Evolutionary conservation across 108 stramenopile species (phyloP).

Genomic region (Ochromonas danica): DNA sequence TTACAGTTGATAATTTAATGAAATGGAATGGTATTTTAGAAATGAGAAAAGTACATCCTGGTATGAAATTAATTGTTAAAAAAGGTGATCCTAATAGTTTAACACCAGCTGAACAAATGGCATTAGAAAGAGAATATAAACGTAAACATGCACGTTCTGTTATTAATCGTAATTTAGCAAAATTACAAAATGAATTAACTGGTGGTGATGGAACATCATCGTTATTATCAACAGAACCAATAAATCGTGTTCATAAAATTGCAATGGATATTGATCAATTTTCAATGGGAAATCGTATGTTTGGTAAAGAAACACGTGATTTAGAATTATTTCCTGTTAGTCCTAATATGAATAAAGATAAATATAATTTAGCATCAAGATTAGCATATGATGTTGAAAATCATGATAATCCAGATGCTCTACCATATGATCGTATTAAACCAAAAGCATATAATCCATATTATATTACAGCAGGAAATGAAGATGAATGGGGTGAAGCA

Average conservation of each 20-base stretch:
- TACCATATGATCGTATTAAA: constrained; percentile 32
- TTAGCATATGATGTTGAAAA: too few relatives aligned
- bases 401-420: too few relatives aligned
- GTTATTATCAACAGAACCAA: neutral
- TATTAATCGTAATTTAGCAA: neutral
- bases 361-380: neutral
- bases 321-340: constrained; percentile 28
- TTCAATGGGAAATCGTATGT: constrained; percentile 24
- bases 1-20: constrained; percentile 24
- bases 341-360: neutral
- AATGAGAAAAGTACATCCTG: neutral
- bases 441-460: neutral
- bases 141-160: neutral
- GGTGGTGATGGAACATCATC: neutral
- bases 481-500: constrained; percentile 33
- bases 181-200: neutral
- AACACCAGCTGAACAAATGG: constrained; percentile 4
- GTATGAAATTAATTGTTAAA: constrained; percentile 30
- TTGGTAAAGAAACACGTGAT: constrained; percentile 1
- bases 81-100: constrained; percentile 24
- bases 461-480: constrained; percentile 9
- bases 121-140: neutral
- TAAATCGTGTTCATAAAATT: neutral
- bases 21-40: constrained; percentile 33
- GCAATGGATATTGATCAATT: constrained; percentile 11